Evolutionary conservation across 1,139 yeast genomes (phyloP), one percentile per base, ranked within the genome.

Genomic region (Spathaspora sp.): DNA sequence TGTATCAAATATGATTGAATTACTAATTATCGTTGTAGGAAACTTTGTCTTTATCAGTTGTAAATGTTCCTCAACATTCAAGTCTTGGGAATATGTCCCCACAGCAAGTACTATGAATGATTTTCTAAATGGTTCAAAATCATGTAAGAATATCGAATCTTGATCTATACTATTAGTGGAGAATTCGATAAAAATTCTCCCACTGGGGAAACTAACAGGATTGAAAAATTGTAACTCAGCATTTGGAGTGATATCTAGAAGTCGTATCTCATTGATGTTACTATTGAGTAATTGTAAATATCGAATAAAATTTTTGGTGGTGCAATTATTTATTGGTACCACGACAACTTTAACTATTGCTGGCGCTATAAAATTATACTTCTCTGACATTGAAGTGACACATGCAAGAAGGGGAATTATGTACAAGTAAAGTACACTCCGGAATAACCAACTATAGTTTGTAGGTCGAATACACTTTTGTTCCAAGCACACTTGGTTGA

Each of bases 51-150:
- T 58, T 44, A 72, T 55, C 7, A 49, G 16, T 7, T 38, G 24
- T 34, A 49, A 44, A 11, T 24, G 24, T 7, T 42, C 47, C 2
- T 48, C 38, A 3, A 33, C 36, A 13, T 47, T 45, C 1, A 46
- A 41, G 1, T 56, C 58, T 18, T 68, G 63, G 2, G 63, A 56
- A 60, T 76, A 81, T 36, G 70, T 66, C 1, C 82, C 80, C 18
- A 87, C 56, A 0, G 95, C 97, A 31, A 91, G 58, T 1, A 87
- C 76, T 5, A 84, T 72, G 52, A 86, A 83, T 0, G 84, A 78
- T 61, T 89, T 89, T 44, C 98, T 68, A 63, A 78, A 89, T 1
- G 97, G 96, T 63, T 93, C 98, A 53, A 91, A 82, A 63, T 91
- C 97, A 55, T 87, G 89, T 46, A 91, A 69, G 49, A 87, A 85